Evolutionary conservation across 805 yeast species (phyloP).

Genomic region (Vanderwaltozyma verrucispora): DNA sequence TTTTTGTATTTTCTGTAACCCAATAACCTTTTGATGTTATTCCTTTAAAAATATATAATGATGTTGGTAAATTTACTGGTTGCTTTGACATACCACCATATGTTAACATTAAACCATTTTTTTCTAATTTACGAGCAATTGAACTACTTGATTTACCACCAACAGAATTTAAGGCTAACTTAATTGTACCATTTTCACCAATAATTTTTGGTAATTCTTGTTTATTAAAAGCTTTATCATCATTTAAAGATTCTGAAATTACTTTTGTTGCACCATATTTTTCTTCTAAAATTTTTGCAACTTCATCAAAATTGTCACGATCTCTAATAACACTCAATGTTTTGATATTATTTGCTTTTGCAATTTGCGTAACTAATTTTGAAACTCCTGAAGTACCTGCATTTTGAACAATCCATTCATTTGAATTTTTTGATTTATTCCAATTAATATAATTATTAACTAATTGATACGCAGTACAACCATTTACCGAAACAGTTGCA

Average conservation of each 20-base stretch:
- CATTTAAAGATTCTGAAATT: constrained; percentile 78
- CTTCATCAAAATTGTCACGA: constrained; percentile 63
- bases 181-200: constrained; percentile 40
- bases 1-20: constrained; percentile 62
- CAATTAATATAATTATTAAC: constrained; percentile 49
- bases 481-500: constrained; percentile 87
- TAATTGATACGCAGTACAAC: constrained; percentile 86
- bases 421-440: constrained; percentile 12
- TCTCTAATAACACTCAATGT: constrained; percentile 84
- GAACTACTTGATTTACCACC: constrained; percentile 83
- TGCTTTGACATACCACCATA: constrained; percentile 98
- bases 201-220: constrained; percentile 38
- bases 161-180: constrained; percentile 81
- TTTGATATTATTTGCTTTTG: constrained; percentile 63
- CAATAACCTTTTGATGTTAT: constrained; percentile 83
- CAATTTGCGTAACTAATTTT: constrained; percentile 82
- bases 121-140: constrained; percentile 70
- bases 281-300: constrained; percentile 41
- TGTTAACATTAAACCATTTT: constrained; percentile 70
- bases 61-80: constrained; percentile 87
- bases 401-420: constrained; percentile 89
- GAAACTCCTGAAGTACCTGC: constrained; percentile 97
- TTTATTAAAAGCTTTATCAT: constrained; percentile 53
- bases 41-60: constrained; percentile 82
- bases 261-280: constrained; percentile 75